Conservation (phyloP, 768 basidiomycete genomes). For the Psilocybe cyanescens region DNA sequence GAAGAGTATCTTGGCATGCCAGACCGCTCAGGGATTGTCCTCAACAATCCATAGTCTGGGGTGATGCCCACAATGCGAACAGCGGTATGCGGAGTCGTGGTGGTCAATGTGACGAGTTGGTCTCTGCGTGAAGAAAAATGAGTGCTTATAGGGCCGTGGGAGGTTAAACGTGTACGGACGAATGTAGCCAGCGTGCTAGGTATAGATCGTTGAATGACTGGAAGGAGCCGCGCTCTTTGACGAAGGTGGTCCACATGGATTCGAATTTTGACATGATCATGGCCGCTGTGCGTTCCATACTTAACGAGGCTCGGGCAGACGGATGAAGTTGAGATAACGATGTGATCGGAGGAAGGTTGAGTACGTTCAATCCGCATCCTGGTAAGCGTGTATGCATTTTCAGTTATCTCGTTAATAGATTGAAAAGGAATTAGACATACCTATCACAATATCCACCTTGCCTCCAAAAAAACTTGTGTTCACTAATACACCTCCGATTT, state of each 20-base stretch:
- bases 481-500: conserved; percentile 92
- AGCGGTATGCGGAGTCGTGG: conserved; percentile 64
- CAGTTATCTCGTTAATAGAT: not conserved
- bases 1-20: conserved; percentile 25
- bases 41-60: conserved; percentile 82
- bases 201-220: conserved; percentile 82
- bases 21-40: conserved; percentile 69
- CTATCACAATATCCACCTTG: conserved; percentile 78
- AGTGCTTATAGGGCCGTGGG: not conserved
- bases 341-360: conserved; percentile 80
- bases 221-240: conserved; percentile 71
- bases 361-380: conserved; percentile 92
- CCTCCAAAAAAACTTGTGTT: conserved; percentile 83
- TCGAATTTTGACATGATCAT: conserved; percentile 79
- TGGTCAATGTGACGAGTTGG: conserved; percentile 82
- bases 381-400: not conserved
- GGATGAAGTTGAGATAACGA: conserved; percentile 74
- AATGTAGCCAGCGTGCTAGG: conserved; percentile 85
- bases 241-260: conserved; percentile 74
- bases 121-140: conserved; percentile 49
- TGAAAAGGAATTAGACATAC: conserved; percentile 44
- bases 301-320: conserved; percentile 38
- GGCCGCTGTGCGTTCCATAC: conserved; percentile 77
- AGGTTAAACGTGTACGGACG: conserved; percentile 57
- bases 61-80: conserved; percentile 90